Evolutionary conservation across 83 land plant genomes (phyloP).

Genomic region (Diphasiastrum complanatum): DNA sequence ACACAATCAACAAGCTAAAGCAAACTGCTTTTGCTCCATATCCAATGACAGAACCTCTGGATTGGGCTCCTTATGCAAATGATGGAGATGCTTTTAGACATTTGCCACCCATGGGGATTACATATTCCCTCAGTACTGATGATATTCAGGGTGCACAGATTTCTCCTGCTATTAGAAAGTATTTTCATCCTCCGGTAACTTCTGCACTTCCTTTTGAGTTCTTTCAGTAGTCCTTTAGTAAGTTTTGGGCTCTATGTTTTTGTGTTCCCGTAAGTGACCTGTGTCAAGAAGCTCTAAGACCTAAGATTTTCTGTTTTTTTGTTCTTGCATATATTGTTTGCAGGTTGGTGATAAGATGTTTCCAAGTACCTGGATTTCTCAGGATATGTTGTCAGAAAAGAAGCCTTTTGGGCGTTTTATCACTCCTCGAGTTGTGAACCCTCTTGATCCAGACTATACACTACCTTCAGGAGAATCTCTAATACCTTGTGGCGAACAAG

Average conservation of each 20-base stretch:
- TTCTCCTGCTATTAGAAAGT: conserved; percentile 15
- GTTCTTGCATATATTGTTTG: not conserved
- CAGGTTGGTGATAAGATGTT: conserved; percentile 19
- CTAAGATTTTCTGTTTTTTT: not conserved
- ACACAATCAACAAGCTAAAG: too few species aligned
- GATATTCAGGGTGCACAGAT: conserved; percentile 13
- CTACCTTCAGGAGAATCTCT: conserved; percentile 14
- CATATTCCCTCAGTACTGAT: conserved; percentile 22
- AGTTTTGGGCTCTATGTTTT: too few species aligned
- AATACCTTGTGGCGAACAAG: conserved; percentile 15
- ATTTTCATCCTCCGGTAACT: conserved; percentile 18
- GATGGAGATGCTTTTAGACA: conserved; percentile 12
- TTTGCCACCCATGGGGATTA: conserved; percentile 17
- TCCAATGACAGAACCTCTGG: conserved; percentile 23
- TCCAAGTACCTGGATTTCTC: conserved; percentile 15
- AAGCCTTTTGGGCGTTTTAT: conserved; percentile 1
- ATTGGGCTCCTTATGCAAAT: conserved; percentile 26
- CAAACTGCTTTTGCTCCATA: too few species aligned
- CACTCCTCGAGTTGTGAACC: conserved; percentile 17
- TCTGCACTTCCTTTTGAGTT: not conserved
- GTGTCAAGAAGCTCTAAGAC: too few species aligned
- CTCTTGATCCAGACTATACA: conserved; percentile 20
- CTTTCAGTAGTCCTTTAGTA: not conserved
- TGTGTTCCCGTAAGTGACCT: too few species aligned
- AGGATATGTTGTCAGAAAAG: conserved; percentile 6